Base-by-base conservation (phyloP, 768 basidiomycete species). In the Suillus ampliporus region DNA sequence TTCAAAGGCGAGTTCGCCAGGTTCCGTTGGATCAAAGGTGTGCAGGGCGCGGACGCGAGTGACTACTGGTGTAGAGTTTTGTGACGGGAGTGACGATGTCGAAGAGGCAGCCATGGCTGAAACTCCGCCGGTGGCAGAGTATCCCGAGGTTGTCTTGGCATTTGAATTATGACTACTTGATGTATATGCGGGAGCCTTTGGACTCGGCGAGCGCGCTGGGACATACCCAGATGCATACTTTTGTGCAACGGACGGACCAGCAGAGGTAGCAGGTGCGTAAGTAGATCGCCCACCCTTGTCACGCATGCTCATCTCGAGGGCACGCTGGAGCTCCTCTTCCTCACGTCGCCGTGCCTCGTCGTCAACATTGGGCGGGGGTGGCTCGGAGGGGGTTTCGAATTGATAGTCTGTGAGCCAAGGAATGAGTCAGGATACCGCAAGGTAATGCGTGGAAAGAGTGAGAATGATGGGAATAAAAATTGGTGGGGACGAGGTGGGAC, bases 281-380 rank as follows among this genome's bases (percentile, higher is more conserved):
- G 83, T 79, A 6, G 72, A 68, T 53, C 93, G 83, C 1, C 95
- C 95, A 13, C 95, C 95, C 65, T 89, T 91, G 72, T 98, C 95
- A 60, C 89, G 88, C 79, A 95, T 89, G n/a, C 91, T 94, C 79
- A 97, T 88, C 71, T 97, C 95, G 31, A 99, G 81, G 0, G 90
- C 97, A 5, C 95, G 87, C 70, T 95, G 92, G 2, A 99, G 87
- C 67, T 99, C 97, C 70, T 97, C 97, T 70, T 98, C 97, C 72
- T 99, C 97, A 63, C 86, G 85, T 14, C 93, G 82, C 14, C 92
- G 85, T 47, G 87, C 85, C 14, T 92, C 93, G 64, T 94, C 94
- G 64, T 93, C 92, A 15, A 88, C 86, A 0, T 85, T 72, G 1
- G 86, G 89, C 0, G 92, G 91, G 4, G 86, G 82, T 17, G 87